Conservation (phyloP, 2,329 filamentous ascomycete genomes). For the Trichophyton rubrum region DNA sequence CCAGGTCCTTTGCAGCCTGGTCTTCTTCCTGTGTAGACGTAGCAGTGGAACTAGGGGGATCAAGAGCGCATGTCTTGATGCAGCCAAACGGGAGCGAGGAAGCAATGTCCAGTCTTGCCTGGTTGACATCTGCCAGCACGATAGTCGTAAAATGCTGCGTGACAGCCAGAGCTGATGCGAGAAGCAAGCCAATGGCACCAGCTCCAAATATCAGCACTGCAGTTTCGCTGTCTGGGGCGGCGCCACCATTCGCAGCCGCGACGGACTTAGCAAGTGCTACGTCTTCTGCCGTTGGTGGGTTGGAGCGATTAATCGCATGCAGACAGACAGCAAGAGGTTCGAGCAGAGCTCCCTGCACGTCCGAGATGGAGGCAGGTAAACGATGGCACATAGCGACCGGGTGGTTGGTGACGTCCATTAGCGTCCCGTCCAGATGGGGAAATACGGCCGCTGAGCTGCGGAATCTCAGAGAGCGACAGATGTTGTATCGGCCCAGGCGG, state of each 20-base stretch:
- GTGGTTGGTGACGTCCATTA: slow-evolving; percentile 51
- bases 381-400: slow-evolving; percentile 48
- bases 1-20: slow-evolving; percentile 23
- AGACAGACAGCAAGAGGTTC: slow-evolving; percentile 50
- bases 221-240: slow-evolving; percentile 23
- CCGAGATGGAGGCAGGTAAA: slow-evolving; percentile 41
- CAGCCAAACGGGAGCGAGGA: slow-evolving; percentile 26
- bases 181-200: slow-evolving; percentile 48
- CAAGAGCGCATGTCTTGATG: slow-evolving; percentile 18
- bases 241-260: background rate
- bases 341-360: slow-evolving; percentile 46
- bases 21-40: slow-evolving; percentile 21
- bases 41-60: background rate
- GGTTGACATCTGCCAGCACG: slow-evolving; percentile 50
- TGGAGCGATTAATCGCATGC: slow-evolving; percentile 46
- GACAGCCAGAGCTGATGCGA: slow-evolving; percentile 45
- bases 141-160: slow-evolving; percentile 43
- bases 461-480: slow-evolving; percentile 48
- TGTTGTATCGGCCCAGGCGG: slow-evolving; percentile 46
- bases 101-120: slow-evolving; percentile 44
- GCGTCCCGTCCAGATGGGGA: slow-evolving; percentile 51
- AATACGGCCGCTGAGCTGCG: slow-evolving; percentile 48
- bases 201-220: slow-evolving; percentile 49
- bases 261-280: slow-evolving; percentile 31
- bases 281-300: slow-evolving; percentile 30